Evolutionary conservation across 2,329 filamentous ascomycete species (phyloP).

Genomic region (Metarhizium sp.): DNA sequence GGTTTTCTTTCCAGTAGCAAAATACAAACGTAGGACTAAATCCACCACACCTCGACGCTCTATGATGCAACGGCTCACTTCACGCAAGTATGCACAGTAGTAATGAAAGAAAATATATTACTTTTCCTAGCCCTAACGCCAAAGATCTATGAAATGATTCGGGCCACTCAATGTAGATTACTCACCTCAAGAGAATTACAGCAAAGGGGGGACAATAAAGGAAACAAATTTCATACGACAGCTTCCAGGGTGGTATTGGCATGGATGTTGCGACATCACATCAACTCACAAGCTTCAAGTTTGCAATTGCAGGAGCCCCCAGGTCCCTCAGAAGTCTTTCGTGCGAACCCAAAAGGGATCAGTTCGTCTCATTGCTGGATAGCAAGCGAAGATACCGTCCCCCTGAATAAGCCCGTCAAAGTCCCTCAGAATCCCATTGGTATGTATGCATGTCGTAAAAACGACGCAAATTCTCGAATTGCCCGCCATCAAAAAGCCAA

Average conservation of each 20-base stretch:
- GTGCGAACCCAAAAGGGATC: conserved; percentile 1
- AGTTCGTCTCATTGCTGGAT: neutral
- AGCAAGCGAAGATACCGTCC: neutral
- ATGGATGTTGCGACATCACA: conserved; percentile 2
- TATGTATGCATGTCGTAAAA: conserved; percentile 16
- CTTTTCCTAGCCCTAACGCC: conserved; percentile 6
- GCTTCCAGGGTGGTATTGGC: neutral
- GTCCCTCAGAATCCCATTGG: conserved; percentile 30
- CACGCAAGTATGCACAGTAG: neutral
- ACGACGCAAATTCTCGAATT: conserved; percentile 16
- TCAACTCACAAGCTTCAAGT: conserved; percentile 13
- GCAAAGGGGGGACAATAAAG: conserved; percentile 5
- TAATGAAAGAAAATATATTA: neutral
- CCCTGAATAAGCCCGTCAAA: conserved; percentile 20
- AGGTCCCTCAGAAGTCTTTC: conserved; percentile 21
- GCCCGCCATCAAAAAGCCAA: conserved; percentile 25
- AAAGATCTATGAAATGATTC: neutral
- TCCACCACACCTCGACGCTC: too few relatives aligned
- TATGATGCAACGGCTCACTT: too few relatives aligned
- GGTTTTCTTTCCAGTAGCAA: too few relatives aligned
- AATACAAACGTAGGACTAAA: too few relatives aligned
- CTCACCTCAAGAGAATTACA: conserved; percentile 3
- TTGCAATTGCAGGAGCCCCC: conserved; percentile 20
- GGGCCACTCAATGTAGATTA: conserved; percentile 1
- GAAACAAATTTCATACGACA: conserved; percentile 2